Conservation (phyloP, 306 rosid species). For the Acacia confusa region DNA sequence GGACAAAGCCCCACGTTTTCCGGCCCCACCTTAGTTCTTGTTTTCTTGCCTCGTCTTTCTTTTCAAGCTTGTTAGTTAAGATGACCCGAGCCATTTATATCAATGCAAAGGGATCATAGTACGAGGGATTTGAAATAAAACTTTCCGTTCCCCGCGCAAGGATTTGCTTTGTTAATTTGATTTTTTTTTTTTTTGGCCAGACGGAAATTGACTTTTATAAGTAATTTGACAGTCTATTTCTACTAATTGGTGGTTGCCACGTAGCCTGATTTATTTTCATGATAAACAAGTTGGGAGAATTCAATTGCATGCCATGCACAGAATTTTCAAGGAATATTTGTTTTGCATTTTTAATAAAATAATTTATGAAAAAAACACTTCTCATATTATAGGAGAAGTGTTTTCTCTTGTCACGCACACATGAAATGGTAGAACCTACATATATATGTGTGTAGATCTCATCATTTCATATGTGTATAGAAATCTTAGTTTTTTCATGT, state of each 20-base stretch:
- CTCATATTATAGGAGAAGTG: too few species aligned
- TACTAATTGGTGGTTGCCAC: not conserved
- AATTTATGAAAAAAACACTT: too few species aligned
- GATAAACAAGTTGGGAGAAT: too few species aligned
- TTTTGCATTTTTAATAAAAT: too few species aligned
- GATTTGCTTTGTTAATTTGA: not conserved
- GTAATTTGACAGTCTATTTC: not conserved
- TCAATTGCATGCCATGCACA: not conserved
- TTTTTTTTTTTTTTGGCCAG: not conserved
- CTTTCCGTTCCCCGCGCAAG: not conserved
- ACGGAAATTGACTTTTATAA: not conserved
- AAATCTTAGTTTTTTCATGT: too few species aligned
- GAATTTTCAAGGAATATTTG: not conserved
- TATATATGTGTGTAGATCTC: too few species aligned
- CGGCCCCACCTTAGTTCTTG: too few species aligned
- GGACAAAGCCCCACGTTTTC: too few species aligned
- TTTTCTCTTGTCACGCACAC: too few species aligned
- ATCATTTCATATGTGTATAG: too few species aligned
- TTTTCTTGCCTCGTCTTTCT: not conserved
- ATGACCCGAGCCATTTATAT: not conserved
- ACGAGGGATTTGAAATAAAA: not conserved
- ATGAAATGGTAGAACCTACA: too few species aligned
- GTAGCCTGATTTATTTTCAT: not conserved
- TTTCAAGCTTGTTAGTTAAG: not conserved
- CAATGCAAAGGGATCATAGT: not conserved